Evolutionary conservation across 768 basidiomycete genomes (phyloP), one percentile per base, ranked within the genome.

Genomic region (Rhizopogon sp.): DNA sequence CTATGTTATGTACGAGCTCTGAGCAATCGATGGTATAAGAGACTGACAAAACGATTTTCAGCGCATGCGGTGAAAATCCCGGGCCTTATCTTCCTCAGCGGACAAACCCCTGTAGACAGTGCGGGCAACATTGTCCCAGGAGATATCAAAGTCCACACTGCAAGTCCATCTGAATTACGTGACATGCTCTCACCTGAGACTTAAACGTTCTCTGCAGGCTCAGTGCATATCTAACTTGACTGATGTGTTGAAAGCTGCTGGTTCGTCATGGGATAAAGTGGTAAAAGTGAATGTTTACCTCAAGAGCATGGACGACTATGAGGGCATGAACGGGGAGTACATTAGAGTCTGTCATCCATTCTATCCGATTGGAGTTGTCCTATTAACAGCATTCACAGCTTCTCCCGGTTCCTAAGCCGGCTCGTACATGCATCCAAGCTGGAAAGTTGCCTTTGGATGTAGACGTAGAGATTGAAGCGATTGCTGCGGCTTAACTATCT

Each of bases 391-490:
- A 11, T 62, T n/a, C 14, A 13, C 43, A 80, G 79, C 56, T 79
- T 8, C 62, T 81, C 29, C 81, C 80, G 0, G 70, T 65, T 33
- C 80, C 79, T 14, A 88, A 88, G 71, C 90, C 89, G 10, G 82
- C 88, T 7, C 72, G 88, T 53, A 87, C 86, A 8, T 87, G 84
- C 66, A 87, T 92, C 58, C 87, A 90, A 71, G 85, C 83, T 11
- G 84, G 79, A 7, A 78, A 79, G 59, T 74, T 90, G 37, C 87
- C 87, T 0, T 75, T 76, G 60, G 85, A 87, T 56, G 86, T 88
- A 6, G 78, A 86, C 60, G 76, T 88, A 42, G 88, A 91, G 73
- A 83, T 89, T 40, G 88, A 89, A 66, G 81, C 77, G 7, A 84
- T 85, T 56, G 82, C 84, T n/a, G 67, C 77, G 33, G 58, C 54